phyloP scores from a whole-genome alignment of 2,329 filamentous ascomycete genomes.

The Neonectria ditissima region DNA sequence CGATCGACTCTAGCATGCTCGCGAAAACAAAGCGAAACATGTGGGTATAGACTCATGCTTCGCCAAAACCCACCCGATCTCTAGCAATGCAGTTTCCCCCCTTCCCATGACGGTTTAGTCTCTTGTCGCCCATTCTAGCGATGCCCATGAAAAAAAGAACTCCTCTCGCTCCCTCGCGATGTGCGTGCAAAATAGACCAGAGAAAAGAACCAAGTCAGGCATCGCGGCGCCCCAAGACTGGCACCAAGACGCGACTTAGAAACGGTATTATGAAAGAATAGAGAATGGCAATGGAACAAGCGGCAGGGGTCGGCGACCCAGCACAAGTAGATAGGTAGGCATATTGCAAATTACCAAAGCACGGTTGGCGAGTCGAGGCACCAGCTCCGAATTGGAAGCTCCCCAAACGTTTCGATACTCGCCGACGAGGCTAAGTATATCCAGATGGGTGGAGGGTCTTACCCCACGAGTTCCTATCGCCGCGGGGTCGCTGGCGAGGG shows the following conservation, averaged over 20 bases:
- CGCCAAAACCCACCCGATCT: constrained; percentile 8
- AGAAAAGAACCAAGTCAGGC: constrained; percentile 15
- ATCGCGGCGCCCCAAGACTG: background rate
- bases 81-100: constrained; percentile 23
- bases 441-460: constrained; percentile 39
- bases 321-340: background rate
- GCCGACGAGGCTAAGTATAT: background rate
- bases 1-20: background rate
- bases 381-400: constrained; percentile 4
- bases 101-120: constrained; percentile 18
- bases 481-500: constrained; percentile 58
- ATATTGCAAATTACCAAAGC: constrained; percentile 8
- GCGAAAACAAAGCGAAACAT: background rate
- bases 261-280: constrained; percentile 1
- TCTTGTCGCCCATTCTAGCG: constrained; percentile 33
- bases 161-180: constrained; percentile 46
- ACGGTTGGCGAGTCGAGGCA: constrained; percentile 1
- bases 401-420: constrained; percentile 4
- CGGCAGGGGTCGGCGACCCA: background rate
- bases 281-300: background rate
- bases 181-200: constrained; percentile 29
- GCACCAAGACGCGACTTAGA: background rate
- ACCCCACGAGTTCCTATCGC: constrained; percentile 57
- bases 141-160: constrained; percentile 41
- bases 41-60: constrained; percentile 19